Evolutionary conservation across 1,139 yeast genomes (phyloP).

Genomic region (Trichomonascaceae sp.): DNA sequence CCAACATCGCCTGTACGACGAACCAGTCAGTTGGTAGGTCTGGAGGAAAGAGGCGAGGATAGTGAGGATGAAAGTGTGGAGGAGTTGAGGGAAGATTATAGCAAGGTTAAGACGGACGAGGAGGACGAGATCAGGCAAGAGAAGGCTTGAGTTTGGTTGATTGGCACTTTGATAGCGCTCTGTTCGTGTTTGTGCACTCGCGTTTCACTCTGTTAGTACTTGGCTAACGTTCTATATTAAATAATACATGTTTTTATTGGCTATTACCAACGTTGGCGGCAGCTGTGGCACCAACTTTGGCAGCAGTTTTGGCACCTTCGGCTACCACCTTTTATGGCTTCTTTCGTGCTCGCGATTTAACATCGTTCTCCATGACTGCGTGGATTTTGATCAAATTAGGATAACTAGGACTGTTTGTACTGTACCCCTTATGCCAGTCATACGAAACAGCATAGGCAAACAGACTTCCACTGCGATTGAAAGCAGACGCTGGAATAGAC

Average conservation of each 20-base stretch:
- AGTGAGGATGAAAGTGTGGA: background rate
- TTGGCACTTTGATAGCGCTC: no score
- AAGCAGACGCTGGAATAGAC: slow-evolving; percentile 70
- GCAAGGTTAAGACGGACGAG: background rate
- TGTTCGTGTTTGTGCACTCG: no score
- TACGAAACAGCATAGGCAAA: slow-evolving; percentile 91
- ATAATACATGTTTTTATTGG: no score
- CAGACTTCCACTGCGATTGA: slow-evolving; percentile 76
- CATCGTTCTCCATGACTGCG: slow-evolving; percentile 79
- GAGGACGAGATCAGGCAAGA: background rate
- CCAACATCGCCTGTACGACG: slow-evolving; percentile 6
- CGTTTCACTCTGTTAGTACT: no score
- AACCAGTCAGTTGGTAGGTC: slow-evolving; percentile 2
- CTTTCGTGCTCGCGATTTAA: slow-evolving; percentile 55
- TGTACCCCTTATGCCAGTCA: slow-evolving; percentile 90
- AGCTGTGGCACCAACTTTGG: no score
- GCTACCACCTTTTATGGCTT: background rate
- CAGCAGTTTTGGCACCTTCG: background rate
- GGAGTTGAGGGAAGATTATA: background rate
- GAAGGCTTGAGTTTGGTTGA: background rate
- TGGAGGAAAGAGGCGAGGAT: background rate
- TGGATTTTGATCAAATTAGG: slow-evolving; percentile 78
- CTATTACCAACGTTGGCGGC: no score
- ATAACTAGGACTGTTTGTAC: slow-evolving; percentile 66
- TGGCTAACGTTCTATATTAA: no score